Conservation (phyloP, 305 asterid genomes). For the Fraxinus baroniana region DNA sequence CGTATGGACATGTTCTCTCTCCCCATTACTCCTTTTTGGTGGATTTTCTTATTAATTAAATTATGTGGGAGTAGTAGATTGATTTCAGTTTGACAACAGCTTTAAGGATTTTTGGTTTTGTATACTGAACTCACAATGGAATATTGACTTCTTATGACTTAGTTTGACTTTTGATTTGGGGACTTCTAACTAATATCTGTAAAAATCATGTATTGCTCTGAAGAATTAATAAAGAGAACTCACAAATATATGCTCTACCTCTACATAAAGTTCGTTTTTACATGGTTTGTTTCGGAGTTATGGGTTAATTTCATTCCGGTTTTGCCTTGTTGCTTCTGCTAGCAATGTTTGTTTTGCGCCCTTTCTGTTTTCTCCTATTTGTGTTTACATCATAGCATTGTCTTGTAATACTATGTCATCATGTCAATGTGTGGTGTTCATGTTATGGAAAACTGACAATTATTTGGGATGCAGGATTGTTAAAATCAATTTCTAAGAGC, state of each 20-base stretch:
- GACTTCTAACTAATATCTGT: background rate
- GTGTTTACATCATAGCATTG: slow-evolving; percentile 16
- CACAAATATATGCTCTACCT: background rate
- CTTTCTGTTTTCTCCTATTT: background rate
- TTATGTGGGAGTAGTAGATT: background rate
- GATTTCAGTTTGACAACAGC: background rate
- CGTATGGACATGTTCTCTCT: background rate
- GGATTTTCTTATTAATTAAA: background rate
- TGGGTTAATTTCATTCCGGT: background rate
- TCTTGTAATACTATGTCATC: slow-evolving; percentile 7
- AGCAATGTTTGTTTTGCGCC: background rate
- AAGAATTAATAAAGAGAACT: background rate
- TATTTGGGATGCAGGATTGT: slow-evolving; percentile 63
- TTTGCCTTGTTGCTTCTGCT: background rate
- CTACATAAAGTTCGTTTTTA: background rate
- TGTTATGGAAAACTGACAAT: slow-evolving; percentile 40
- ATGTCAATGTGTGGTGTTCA: slow-evolving; percentile 23
- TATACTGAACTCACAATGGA: background rate
- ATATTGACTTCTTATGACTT: background rate
- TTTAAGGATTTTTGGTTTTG: background rate
- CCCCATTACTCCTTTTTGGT: background rate
- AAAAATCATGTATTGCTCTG: background rate
- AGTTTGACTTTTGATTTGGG: background rate
- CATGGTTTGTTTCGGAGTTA: background rate
- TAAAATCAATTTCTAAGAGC: slow-evolving; percentile 43